phyloP scores from a whole-genome alignment of 805 yeast species.

The Debaryomyces hansenii region DNA sequence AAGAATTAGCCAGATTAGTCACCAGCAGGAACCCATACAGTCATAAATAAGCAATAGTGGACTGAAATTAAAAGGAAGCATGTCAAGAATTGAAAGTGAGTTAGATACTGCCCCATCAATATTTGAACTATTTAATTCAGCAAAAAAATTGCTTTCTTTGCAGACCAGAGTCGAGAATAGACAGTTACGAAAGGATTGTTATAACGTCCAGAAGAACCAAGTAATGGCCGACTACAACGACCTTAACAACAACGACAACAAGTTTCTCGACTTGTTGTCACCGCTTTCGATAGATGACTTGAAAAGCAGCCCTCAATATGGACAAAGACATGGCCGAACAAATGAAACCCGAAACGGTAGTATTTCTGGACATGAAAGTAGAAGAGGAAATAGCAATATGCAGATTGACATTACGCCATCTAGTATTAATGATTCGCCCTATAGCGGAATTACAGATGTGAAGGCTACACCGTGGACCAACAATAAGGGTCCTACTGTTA shows the following conservation, averaged over 20 bases:
- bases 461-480: background rate
- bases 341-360: background rate
- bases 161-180: constrained; percentile 42
- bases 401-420: constrained; percentile 28
- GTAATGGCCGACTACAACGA: background rate
- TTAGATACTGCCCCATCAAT: constrained; percentile 29
- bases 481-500: background rate
- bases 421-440: constrained; percentile 29
- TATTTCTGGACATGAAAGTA: background rate
- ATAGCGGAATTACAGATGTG: background rate
- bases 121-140: constrained; percentile 41
- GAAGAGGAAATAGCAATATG: constrained; percentile 5
- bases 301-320: constrained; percentile 19
- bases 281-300: constrained; percentile 41
- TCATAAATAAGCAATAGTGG: too few relatives aligned
- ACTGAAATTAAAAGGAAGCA: background rate
- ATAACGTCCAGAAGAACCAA: constrained; percentile 22
- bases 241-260: constrained; percentile 12
- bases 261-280: constrained; percentile 37
- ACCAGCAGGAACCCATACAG: too few relatives aligned
- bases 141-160: constrained; percentile 37
- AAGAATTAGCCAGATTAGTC: too few relatives aligned
- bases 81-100: background rate
- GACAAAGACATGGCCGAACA: background rate
- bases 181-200: constrained; percentile 33